These are phyloP conservation scores for Mycena sp. DNA, from an alignment of 1,284 basidiomycete species.

Conservation along the genomic window DNA sequence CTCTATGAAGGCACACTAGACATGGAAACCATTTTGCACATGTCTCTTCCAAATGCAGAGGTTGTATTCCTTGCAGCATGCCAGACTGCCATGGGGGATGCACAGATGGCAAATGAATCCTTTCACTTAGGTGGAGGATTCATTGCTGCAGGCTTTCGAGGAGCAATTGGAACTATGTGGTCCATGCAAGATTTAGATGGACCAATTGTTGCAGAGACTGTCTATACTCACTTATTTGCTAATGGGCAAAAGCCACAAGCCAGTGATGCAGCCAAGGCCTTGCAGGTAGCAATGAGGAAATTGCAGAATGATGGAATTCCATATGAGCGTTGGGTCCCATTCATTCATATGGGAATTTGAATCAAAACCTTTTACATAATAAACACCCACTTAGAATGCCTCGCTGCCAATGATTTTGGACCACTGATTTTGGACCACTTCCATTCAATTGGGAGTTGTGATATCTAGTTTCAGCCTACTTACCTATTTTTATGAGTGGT, in stretches of 20 bases:
- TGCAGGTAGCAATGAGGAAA: slow-evolving; percentile 35
- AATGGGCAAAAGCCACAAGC: slow-evolving; percentile 22
- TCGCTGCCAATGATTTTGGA: too few species aligned
- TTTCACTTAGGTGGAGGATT: slow-evolving; percentile 39
- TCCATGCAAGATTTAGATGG: slow-evolving; percentile 40
- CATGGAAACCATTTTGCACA: slow-evolving; percentile 31
- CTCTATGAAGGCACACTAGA: slow-evolving; percentile 27
- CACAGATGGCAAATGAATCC: slow-evolving; percentile 37
- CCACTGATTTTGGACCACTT: too few species aligned
- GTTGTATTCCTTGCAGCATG: too few species aligned
- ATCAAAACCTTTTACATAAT: too few species aligned
- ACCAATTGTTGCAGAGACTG: slow-evolving; percentile 33
- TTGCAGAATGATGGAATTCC: slow-evolving; percentile 32
- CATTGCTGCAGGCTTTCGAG: slow-evolving; percentile 45
- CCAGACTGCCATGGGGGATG: too few species aligned
- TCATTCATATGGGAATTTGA: neutral
- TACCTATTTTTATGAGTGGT: too few species aligned
- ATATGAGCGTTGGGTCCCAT: slow-evolving; percentile 8
- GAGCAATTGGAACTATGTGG: slow-evolving; percentile 48
- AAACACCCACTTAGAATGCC: too few species aligned
- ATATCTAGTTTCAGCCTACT: too few species aligned
- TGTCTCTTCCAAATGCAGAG: too few species aligned
- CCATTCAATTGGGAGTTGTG: too few species aligned
- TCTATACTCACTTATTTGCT: slow-evolving; percentile 35
- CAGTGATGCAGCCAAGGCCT: slow-evolving; percentile 30